Conservation (phyloP, 2,329 filamentous ascomycete species). For the Alternaria viburni region DNA sequence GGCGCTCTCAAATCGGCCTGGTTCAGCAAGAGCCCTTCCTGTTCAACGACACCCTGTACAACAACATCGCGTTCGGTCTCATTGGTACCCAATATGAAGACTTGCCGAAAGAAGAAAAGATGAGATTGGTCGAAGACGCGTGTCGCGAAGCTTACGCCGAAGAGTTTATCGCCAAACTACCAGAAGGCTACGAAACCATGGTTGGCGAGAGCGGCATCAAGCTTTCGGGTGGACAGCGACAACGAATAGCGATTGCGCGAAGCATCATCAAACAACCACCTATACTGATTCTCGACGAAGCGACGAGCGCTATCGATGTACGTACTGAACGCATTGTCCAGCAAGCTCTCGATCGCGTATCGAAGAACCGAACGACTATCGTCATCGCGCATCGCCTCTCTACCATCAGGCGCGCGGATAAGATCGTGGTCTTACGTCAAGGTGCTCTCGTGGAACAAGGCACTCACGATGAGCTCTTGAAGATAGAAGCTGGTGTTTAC, state of each 20-base stretch:
- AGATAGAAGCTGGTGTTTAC: conserved; percentile 67
- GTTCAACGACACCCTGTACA: conserved; percentile 50
- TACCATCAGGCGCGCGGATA: conserved; percentile 78
- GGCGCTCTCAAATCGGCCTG: conserved; percentile 54
- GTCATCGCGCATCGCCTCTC: conserved; percentile 79
- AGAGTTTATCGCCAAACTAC: conserved; percentile 47
- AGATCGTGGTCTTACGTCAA: conserved; percentile 76
- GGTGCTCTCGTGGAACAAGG: conserved; percentile 76
- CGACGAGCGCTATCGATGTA: conserved; percentile 71
- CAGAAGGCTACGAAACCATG: conserved; percentile 71
- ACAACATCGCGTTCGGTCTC: conserved; percentile 49
- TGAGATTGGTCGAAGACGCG: conserved; percentile 56
- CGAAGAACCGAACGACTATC: conserved; percentile 72
- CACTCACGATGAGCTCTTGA: conserved; percentile 74
- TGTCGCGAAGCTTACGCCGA: conserved; percentile 49
- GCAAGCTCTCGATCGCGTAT: conserved; percentile 64
- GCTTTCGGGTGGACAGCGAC: conserved; percentile 84
- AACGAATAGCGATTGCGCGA: conserved; percentile 77
- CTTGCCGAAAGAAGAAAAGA: conserved; percentile 62
- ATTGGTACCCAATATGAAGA: conserved; percentile 56
- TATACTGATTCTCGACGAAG: conserved; percentile 77
- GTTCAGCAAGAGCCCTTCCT: conserved; percentile 52
- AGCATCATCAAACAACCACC: conserved; percentile 70
- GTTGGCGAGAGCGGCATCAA: conserved; percentile 81
- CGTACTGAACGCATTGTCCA: conserved; percentile 62